These are phyloP conservation scores for Aspergillus puulaauensis DNA, from an alignment of 2,329 filamentous ascomycete species.

Conservation along the genomic window DNA sequence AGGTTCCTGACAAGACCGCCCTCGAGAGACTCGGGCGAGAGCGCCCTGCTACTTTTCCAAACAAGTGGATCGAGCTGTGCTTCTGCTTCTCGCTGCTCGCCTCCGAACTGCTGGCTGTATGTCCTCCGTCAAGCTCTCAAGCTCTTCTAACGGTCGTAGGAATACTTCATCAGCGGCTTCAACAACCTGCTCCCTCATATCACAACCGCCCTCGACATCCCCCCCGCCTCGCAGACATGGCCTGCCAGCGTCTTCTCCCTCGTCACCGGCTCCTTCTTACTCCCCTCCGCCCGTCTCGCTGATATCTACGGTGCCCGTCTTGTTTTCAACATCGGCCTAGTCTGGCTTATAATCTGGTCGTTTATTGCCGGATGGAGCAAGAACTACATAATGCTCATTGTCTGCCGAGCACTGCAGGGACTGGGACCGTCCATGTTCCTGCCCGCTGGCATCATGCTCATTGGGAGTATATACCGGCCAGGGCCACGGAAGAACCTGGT, in stretches of 20 bases:
- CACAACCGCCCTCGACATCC: conserved; percentile 4
- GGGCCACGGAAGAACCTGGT: conserved; percentile 12
- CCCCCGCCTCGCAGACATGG: conserved; percentile 8
- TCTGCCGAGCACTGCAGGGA: conserved; percentile 12
- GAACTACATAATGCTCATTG: conserved; percentile 12
- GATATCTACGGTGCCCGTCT: conserved; percentile 11
- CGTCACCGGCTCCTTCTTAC: conserved; percentile 8
- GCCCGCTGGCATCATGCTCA: conserved; percentile 3
- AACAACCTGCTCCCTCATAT: conserved; percentile 10
- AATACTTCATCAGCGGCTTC: conserved; percentile 7
- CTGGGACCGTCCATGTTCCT: conserved; percentile 7
- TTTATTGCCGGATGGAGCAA: conserved; percentile 2
- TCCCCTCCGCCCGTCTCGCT: conserved; percentile 6
- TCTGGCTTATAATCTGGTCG: conserved; percentile 9
- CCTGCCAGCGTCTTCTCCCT: conserved; percentile 13
- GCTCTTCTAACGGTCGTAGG: not conserved
- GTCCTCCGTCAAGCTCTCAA: not conserved
- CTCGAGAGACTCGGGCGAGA: not conserved
- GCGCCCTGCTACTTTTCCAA: not conserved
- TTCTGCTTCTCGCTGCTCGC: not conserved
- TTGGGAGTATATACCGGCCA: conserved; percentile 9
- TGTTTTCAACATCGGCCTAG: not conserved
- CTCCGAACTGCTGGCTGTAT: not conserved
- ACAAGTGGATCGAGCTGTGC: not conserved
- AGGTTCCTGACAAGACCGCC: not conserved